Base-by-base conservation (phyloP, 208 protist genomes). In the Wallacemonas sp. region DNA sequence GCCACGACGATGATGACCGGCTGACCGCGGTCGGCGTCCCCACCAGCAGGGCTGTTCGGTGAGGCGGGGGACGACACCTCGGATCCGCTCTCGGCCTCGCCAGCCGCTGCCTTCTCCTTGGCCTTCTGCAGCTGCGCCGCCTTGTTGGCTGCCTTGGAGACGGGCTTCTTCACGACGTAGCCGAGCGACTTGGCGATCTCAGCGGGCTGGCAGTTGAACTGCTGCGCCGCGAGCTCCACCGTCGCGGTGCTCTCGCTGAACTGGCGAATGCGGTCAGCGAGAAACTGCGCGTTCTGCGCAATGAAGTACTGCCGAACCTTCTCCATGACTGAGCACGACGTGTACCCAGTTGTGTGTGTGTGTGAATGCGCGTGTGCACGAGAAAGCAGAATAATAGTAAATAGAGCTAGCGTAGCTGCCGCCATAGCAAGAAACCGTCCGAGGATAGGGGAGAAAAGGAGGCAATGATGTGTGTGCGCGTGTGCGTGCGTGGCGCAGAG, bases 131-230 rank as follows among this genome's bases (percentile, higher is more conserved):
- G 24, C 64, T 79, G 68, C 9, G 41, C 52, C 2, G 53, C 58
- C 36, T 77, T 68, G 36, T 70, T 71, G n/a, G 69, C 75, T 4
- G 33, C 63, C 46, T 60, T 66, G 8, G 68, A 59, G 62, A 73
- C 75, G 9, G 70, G 39, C 46, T 73, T 73, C 29, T 66, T 71
- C 17, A 75, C 65, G 22, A 69, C 33, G 38, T 79, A 81, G 19
- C 68, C 73, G 17, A 90, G 69, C 6, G 71, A 82, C 68, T 91
- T 91, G 33, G 85, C 81, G 48, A 91, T 89, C 38, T 85, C 73
- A 0, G 61, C 66, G 3, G 79, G 71, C 19, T 53, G 42, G 68
- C 85, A 91, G 48, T 65, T 48, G 30, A 91, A 58, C 12, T 63
- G 66, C 24, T 63, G 21, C 0, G 85, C 85, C 0, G 81, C 81